These are phyloP conservation scores for Onygena corvina DNA, from an alignment of 2,329 filamentous ascomycete species.

Conservation along the genomic window DNA sequence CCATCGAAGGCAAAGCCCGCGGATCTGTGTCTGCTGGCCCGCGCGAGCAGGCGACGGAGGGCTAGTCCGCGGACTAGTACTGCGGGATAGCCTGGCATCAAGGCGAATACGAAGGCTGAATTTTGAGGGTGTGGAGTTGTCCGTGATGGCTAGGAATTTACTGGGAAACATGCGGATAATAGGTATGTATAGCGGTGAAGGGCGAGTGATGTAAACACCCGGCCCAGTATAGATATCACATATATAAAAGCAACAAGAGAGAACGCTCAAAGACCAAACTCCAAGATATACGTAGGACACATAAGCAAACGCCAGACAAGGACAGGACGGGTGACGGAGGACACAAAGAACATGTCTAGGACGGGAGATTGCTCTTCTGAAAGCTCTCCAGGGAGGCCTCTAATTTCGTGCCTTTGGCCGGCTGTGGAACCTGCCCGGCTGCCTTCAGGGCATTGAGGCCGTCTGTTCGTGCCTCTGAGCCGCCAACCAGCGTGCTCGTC, in stretches of 20 bases:
- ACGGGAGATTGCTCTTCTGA: constrained; percentile 7
- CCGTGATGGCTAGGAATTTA: neutral
- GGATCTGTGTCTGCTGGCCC: neutral
- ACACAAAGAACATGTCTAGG: neutral
- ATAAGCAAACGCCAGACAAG: neutral
- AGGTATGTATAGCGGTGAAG: no score
- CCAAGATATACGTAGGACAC: neutral
- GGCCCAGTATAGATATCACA: neutral
- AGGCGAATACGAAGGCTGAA: neutral
- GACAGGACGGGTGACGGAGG: neutral
- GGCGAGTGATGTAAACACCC: no score
- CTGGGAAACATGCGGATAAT: no score
- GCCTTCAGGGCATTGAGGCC: constrained; percentile 3
- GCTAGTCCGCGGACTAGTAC: neutral
- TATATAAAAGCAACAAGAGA: neutral
- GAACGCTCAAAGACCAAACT: constrained; percentile 4
- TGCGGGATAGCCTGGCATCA: neutral
- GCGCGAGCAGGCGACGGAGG: neutral
- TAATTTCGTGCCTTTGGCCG: neutral
- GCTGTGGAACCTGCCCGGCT: neutral
- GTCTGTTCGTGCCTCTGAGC: neutral
- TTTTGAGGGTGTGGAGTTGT: neutral
- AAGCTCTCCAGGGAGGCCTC: constrained; percentile 6
- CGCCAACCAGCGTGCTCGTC: constrained; percentile 4
- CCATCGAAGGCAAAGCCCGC: neutral